Percentiles rank a stretch among this genome's conserved stretches.
Conservation (phyloP, 345 rosid genomes). For the Viola odorata region DNA sequence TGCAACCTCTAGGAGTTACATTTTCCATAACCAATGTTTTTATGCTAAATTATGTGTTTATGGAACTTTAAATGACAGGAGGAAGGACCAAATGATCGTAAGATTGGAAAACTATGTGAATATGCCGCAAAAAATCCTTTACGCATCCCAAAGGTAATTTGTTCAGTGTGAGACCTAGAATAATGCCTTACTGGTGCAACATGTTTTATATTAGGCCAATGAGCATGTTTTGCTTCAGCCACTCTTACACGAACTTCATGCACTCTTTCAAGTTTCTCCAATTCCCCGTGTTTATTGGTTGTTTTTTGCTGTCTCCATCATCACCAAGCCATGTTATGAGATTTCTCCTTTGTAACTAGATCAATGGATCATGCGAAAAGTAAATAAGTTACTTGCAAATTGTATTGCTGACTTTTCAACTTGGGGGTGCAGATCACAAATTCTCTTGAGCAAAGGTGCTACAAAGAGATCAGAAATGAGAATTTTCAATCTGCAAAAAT, state of each 20-base stretch:
- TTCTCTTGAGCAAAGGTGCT: slow-evolving; percentile 92
- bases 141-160: slow-evolving; percentile 82
- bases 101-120: slow-evolving; percentile 88
- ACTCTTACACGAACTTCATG: too few species aligned
- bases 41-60: slow-evolving; percentile 1
- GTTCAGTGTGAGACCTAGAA: slow-evolving; percentile 9
- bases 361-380: too few species aligned
- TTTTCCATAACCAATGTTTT: background rate
- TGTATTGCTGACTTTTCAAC: background rate
- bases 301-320: too few species aligned
- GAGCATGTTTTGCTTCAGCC: background rate
- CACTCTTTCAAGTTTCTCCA: too few species aligned
- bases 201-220: background rate
- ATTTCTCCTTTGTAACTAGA: too few species aligned
- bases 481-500: slow-evolving; percentile 72
- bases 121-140: slow-evolving; percentile 87
- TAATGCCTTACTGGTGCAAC: slow-evolving; percentile 1
- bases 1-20: too few species aligned
- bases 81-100: slow-evolving; percentile 86
- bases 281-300: too few species aligned
- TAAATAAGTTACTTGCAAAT: too few species aligned
- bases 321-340: too few species aligned
- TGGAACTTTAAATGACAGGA: slow-evolving; percentile 47
- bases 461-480: slow-evolving; percentile 93
- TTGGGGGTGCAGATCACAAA: slow-evolving; percentile 58